Percentiles rank a stretch among this genome's conserved stretches.
Evolutionary conservation across 371 early-diverging fungal species (phyloP).

Genomic region (Haplosporangium sp.): DNA sequence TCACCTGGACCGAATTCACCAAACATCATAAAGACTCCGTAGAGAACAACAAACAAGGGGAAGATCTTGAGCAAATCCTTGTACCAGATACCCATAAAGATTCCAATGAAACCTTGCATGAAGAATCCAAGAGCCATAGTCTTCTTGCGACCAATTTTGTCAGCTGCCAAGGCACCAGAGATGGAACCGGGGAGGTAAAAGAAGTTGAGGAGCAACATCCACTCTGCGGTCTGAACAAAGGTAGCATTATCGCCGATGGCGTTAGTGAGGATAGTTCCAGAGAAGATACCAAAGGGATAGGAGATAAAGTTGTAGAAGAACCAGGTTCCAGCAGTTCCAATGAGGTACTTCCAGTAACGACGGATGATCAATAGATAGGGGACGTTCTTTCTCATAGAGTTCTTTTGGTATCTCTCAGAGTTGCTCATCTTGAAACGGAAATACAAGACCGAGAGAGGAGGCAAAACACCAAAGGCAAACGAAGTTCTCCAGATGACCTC

Average conservation of each 20-base stretch:
- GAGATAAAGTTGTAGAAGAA: constrained; percentile 75
- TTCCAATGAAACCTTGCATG: constrained; percentile 65
- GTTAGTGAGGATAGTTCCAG: constrained; percentile 63
- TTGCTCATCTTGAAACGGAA: constrained; percentile 71
- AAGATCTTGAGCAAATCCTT: constrained; percentile 60
- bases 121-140: constrained; percentile 70
- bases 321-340: constrained; percentile 70
- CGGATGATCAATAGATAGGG: constrained; percentile 70
- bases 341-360: constrained; percentile 70
- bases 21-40: constrained; percentile 69
- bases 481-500: constrained; percentile 66
- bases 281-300: constrained; percentile 69
- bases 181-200: constrained; percentile 73
- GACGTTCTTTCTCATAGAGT: constrained; percentile 64
- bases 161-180: constrained; percentile 65
- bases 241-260: constrained; percentile 58
- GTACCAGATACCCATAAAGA: constrained; percentile 69
- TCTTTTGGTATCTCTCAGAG: constrained; percentile 62
- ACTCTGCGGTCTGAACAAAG: constrained; percentile 62
- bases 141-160: constrained; percentile 67
- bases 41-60: constrained; percentile 73
- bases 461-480: constrained; percentile 67
- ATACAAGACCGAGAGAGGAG: constrained; percentile 69
- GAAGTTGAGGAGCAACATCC: constrained; percentile 68
- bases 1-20: constrained; percentile 75